Evolutionary conservation across 2,329 filamentous ascomycete species (phyloP), one percentile per base, ranked within the genome.

Genomic region (Myriosclerotinia duriaeana): DNA sequence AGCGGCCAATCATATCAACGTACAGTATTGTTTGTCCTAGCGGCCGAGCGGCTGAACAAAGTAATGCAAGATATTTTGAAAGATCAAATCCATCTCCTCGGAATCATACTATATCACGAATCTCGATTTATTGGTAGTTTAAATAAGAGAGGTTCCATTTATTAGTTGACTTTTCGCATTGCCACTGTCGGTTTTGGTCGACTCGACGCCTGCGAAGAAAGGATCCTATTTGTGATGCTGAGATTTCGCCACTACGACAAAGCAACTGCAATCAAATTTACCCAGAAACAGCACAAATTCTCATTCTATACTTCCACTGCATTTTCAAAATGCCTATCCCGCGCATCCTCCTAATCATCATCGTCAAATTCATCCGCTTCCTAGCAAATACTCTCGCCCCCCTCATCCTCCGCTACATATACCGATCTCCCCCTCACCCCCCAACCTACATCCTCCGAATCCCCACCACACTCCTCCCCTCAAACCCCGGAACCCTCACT

Each of bases 361-460:
- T 66, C 17, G 50, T 63, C 38, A 63, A 66, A 54, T 34, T 44
- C 6, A 54, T 66, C 12, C 64, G 64, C 2, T 48, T 63, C n/a
- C 36, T 66, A 50, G 30, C 56, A 14, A 66, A 38, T 20, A 55
- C 58, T 6, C 15, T 66, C 30, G 58, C 58, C 20, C 46, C 48
- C 9, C 50, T 61, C 15, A 63, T 63, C 26, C 56, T 63, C n/a
- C 58, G 50, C 15, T 50, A 58, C 48, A 17, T 63, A 7, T 61
- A 54, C 30, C 56, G 38, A 9, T 36, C 40, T 20, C 50, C 50
- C 40, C 50, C 60, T 26, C 15, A 63, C 40, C 58, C 48, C 22
- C 30, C 56, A 38, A 55, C 42, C 20, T n/a, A 46, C 22, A 46
- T 30, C n/a, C 30, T 66, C 30, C 36, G 14, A 5, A 63, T 63